phyloP scores from a whole-genome alignment of 1,284 basidiomycete genomes.

The Cryptococcus wingfieldii region DNA sequence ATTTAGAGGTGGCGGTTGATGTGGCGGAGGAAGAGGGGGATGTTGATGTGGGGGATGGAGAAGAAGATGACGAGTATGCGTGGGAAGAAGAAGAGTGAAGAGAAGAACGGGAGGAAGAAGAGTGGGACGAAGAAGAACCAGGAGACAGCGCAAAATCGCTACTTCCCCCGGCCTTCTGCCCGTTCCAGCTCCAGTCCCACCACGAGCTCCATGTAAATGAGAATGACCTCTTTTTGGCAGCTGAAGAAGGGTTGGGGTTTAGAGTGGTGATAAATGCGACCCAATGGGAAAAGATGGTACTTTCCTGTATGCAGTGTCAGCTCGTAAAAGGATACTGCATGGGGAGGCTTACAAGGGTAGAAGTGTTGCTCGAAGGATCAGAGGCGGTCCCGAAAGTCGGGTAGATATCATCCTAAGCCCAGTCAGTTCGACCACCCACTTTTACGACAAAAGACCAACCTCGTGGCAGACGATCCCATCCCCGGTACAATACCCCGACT shows the following conservation, averaged over 20 bases:
- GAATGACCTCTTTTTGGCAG: background rate
- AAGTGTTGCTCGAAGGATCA: background rate
- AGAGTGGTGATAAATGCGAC: slow-evolving; percentile 32
- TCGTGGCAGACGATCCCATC: slow-evolving; percentile 39
- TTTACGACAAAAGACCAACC: slow-evolving; percentile 15
- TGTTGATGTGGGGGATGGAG: background rate
- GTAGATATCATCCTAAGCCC: slow-evolving; percentile 38
- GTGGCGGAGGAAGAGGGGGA: background rate
- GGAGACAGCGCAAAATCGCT: too few species aligned
- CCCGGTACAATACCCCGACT: slow-evolving; percentile 13
- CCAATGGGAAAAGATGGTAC: slow-evolving; percentile 26
- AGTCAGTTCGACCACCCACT: background rate
- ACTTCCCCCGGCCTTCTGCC: too few species aligned
- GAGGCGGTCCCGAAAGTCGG: slow-evolving; percentile 33
- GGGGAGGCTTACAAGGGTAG: slow-evolving; percentile 12
- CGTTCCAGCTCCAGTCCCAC: background rate
- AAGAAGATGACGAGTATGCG: background rate
- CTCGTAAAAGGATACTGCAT: background rate
- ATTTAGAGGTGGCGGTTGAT: slow-evolving; percentile 7
- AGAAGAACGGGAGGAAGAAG: background rate
- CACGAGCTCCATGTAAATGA: background rate
- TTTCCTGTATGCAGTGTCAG: slow-evolving; percentile 8
- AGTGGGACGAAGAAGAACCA: too few species aligned
- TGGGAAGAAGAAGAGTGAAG: too few species aligned
- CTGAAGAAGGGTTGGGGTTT: slow-evolving; percentile 19